These are phyloP conservation scores for Flaveria ramosissima DNA, from an alignment of 129 eudicot species.

Conservation along the genomic window DNA sequence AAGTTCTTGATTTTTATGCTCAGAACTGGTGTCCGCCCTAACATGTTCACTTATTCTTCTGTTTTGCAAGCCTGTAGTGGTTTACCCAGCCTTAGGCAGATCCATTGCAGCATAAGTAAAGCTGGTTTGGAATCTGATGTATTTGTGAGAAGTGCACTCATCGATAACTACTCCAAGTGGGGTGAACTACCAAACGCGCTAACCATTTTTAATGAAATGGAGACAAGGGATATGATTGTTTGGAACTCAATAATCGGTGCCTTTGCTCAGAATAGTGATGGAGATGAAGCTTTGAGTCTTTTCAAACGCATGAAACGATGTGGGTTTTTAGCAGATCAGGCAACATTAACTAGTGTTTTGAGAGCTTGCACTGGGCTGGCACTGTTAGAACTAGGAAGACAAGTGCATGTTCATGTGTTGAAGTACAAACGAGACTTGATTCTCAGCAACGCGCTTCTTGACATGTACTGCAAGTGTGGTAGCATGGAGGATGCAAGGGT, in stretches of 20 bases:
- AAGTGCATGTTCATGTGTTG: slow-evolving; percentile 69
- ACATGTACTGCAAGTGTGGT: slow-evolving; percentile 86
- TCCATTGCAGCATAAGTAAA: slow-evolving; percentile 60
- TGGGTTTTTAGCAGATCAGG: slow-evolving; percentile 63
- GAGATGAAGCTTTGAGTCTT: slow-evolving; percentile 64
- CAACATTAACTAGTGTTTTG: slow-evolving; percentile 64
- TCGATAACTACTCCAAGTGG: slow-evolving; percentile 71
- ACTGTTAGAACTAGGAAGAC: slow-evolving; percentile 68
- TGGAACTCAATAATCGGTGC: slow-evolving; percentile 83
- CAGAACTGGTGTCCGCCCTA: slow-evolving; percentile 63
- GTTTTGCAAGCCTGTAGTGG: slow-evolving; percentile 65
- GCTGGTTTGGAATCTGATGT: slow-evolving; percentile 74
- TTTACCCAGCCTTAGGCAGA: slow-evolving; percentile 50
- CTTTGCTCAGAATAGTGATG: slow-evolving; percentile 68
- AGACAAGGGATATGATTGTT: slow-evolving; percentile 62
- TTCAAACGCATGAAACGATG: slow-evolving; percentile 66
- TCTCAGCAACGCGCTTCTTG: slow-evolving; percentile 72
- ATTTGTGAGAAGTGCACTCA: slow-evolving; percentile 71
- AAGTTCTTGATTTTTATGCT: slow-evolving; percentile 58
- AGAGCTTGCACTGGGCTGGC: slow-evolving; percentile 71
- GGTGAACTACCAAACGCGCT: slow-evolving; percentile 58
- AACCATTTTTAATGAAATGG: slow-evolving; percentile 55
- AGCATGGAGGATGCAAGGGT: slow-evolving; percentile 68
- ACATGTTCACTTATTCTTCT: slow-evolving; percentile 67
- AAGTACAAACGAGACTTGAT: slow-evolving; percentile 63